Evolutionary conservation across 139 green algal genomes (phyloP).

Genomic region (Closterium sp.): DNA sequence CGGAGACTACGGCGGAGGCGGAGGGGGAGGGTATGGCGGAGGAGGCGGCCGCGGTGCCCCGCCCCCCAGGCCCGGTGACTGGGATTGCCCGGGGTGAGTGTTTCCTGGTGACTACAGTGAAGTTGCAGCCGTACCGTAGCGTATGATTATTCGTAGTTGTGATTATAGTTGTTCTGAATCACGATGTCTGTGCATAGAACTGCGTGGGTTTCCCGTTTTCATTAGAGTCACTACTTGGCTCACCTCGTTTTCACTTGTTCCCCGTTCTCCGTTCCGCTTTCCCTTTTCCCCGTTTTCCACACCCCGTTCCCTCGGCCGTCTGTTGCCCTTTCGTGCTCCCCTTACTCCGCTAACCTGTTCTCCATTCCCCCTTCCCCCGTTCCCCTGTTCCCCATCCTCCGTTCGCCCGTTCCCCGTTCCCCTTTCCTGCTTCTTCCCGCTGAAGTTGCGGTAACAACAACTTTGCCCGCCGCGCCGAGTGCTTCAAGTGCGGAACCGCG

Average conservation of each 20-base stretch:
- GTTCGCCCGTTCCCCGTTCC: not conserved
- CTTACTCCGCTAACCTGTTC: too few species aligned
- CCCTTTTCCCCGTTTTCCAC: too few species aligned
- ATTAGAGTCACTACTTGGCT: too few species aligned
- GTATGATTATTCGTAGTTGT: not conserved
- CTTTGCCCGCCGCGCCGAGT: conserved; percentile 46
- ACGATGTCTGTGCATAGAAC: not conserved
- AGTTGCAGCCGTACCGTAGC: not conserved
- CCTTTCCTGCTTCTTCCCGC: not conserved
- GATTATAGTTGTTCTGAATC: too few species aligned
- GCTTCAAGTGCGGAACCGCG: conserved; percentile 36
- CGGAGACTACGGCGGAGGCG: conserved; percentile 3
- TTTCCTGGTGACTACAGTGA: not conserved
- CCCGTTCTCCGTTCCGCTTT: not conserved
- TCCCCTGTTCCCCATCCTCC: conserved; percentile 4
- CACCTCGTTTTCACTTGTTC: too few species aligned
- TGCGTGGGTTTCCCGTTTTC: not conserved
- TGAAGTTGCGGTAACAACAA: conserved; percentile 43
- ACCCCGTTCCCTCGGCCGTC: conserved; percentile 6
- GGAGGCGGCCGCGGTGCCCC: not conserved
- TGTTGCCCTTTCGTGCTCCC: not conserved
- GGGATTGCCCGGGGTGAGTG: conserved; percentile 1
- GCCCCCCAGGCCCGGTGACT: not conserved
- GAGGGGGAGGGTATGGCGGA: not conserved
- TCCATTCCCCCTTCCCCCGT: not conserved